Conservation (phyloP, 257 asterid genomes). For the Capsicum pubescens region DNA sequence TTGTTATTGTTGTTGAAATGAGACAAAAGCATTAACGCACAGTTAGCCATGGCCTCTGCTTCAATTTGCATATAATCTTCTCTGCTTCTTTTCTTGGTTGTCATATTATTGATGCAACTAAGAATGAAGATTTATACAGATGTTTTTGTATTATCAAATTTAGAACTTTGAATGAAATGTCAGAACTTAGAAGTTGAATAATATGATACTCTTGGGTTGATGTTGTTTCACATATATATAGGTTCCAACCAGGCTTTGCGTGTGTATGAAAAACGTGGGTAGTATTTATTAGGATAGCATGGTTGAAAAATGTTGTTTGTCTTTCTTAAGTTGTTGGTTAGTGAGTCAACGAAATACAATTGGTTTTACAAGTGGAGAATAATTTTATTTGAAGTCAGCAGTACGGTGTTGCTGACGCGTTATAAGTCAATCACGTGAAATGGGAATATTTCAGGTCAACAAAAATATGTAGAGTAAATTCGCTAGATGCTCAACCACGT, state of each 20-base stretch:
- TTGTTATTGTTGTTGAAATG: neutral
- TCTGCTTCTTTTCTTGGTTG: conserved; percentile 20
- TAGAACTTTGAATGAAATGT: neutral
- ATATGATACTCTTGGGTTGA: neutral
- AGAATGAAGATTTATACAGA: neutral
- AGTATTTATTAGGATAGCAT: neutral
- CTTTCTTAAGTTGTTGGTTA: neutral
- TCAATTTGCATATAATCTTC: neutral
- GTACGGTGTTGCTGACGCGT: neutral
- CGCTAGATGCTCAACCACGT: too few relatives aligned
- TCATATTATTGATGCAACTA: neutral
- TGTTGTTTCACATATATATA: neutral
- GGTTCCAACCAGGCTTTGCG: neutral
- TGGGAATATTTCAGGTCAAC: neutral
- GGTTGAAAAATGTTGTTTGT: neutral
- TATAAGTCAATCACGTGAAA: neutral
- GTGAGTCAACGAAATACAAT: conserved; percentile 8
- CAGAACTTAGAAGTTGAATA: neutral
- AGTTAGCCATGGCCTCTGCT: conserved; percentile 25
- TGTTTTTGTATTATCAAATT: neutral
- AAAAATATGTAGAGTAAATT: too few relatives aligned
- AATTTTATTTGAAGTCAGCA: neutral
- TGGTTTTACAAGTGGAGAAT: neutral
- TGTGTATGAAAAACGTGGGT: neutral
- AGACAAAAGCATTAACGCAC: conserved; percentile 5